A percentile compares a stretch with the other conserved stretches of the same genome.
These are phyloP conservation scores for Trichophyton rubrum DNA, from an alignment of 2,329 filamentous ascomycete genomes.

Conservation along the genomic window DNA sequence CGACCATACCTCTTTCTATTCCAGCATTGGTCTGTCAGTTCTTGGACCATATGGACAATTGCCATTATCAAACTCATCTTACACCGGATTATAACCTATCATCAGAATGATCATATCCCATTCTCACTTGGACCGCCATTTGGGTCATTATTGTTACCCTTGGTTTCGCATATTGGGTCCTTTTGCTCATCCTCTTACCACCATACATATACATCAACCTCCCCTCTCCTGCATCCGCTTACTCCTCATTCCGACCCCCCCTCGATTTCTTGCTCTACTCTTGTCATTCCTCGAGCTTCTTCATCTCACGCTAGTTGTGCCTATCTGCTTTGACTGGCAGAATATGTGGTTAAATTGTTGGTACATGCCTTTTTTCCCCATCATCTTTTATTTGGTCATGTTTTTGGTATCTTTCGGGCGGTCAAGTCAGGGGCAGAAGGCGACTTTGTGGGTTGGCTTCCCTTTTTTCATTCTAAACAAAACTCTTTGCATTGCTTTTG, in stretches of 20 bases:
- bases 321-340: neutral
- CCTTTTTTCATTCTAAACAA: neutral
- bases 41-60: neutral
- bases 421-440: neutral
- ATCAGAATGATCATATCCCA: neutral
- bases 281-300: conserved; percentile 7
- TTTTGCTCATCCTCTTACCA: neutral
- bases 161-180: neutral
- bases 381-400: conserved; percentile 18
- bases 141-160: neutral
- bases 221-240: neutral
- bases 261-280: neutral
- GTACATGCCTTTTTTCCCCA: conserved; percentile 16
- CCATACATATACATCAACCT: neutral
- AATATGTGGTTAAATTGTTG: conserved; percentile 13
- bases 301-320: neutral
- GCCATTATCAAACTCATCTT: neutral
- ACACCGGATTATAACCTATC: neutral
- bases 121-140: neutral
- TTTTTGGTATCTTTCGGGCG: conserved; percentile 11
- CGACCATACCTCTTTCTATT: neutral
- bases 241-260: neutral
- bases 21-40: neutral
- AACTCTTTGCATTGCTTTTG: conserved; percentile 15
- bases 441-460: neutral